Base-by-base conservation (phyloP, 1,139 yeast species). In the Lodderomyces jiufengensis region DNA sequence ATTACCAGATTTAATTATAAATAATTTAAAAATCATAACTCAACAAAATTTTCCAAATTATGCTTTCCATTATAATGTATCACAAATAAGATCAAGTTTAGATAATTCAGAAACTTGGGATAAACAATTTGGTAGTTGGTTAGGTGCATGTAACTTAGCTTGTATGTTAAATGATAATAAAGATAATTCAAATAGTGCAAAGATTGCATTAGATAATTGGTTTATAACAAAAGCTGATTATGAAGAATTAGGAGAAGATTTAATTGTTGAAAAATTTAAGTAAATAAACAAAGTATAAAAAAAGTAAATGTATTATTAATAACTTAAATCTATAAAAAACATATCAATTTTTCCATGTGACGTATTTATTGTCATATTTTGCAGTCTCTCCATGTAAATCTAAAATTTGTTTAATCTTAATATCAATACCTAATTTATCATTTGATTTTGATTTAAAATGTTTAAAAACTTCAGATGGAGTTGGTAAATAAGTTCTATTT, bases 71-170 rank as follows among this genome's bases (percentile, higher is more conserved):
- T 54, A 55, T 34, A 55, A 51, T 27, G 45, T 50, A 16, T 43
- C 39, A 26, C 46, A 43, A 33, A 45, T 47, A 20, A 41, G 48
- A 40, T 44, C 47, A 8, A 40, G 36, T 22, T n/a, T 3, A 10
- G 37, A 41, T 21, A 42, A 40, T 9, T 66, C 63, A 29, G 73
- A 69, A 34, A 50, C 57, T 12, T 68, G 73, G 70, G 85, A 80
- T 46, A 70, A 78, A 48, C 72, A 64, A 40, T 73, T 70, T 44
- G 75, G 81, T 30, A 68, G 73, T 11, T 80, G 87, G 87, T 52
- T 77, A 25, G 87, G 87, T 28, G 85, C 86, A 2, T 73, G 80
- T 45, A 76, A 78, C 44, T 66, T 80, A 49, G 76, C 83, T 12
- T 67, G 70, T 41, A 70, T 70, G 75, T 55, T 70, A 46, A 66